These are phyloP conservation scores for Strigomonas galati DNA, from an alignment of 208 protist species.

Conservation along the genomic window DNA sequence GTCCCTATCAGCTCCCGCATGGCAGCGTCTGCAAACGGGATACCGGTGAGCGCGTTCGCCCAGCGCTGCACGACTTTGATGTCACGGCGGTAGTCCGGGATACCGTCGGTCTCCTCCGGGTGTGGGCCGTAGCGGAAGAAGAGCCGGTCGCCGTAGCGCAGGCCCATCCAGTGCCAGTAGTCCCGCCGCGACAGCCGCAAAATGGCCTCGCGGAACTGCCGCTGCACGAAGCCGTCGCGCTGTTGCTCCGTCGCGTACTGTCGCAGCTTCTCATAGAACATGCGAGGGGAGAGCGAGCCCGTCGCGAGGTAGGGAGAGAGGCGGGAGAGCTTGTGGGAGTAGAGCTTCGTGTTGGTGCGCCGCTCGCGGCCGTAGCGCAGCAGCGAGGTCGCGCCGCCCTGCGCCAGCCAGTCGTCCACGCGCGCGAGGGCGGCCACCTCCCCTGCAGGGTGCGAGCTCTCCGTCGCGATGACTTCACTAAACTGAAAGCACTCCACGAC, in stretches of 20 bases:
- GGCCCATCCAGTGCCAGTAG: slow-evolving; percentile 89
- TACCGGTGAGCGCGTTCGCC: slow-evolving; percentile 79
- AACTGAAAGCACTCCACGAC: slow-evolving; percentile 37
- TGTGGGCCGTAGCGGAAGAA: slow-evolving; percentile 81
- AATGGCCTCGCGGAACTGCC: slow-evolving; percentile 77
- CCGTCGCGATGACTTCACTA: slow-evolving; percentile 68
- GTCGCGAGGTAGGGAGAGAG: slow-evolving; percentile 76
- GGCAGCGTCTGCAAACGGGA: slow-evolving; percentile 86
- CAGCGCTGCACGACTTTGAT: slow-evolving; percentile 80
- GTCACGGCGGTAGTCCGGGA: slow-evolving; percentile 75
- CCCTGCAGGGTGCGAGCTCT: slow-evolving; percentile 63
- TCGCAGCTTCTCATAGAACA: slow-evolving; percentile 76
- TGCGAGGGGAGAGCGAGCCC: slow-evolving; percentile 74
- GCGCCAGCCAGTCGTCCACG: slow-evolving; percentile 61
- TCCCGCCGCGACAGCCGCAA: slow-evolving; percentile 80
- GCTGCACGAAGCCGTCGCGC: slow-evolving; percentile 71
- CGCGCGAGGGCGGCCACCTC: slow-evolving; percentile 60
- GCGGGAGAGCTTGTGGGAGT: slow-evolving; percentile 68
- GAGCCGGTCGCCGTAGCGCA: slow-evolving; percentile 76
- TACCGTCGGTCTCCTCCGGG: slow-evolving; percentile 71
- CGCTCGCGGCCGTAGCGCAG: slow-evolving; percentile 62
- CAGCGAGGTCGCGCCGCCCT: slow-evolving; percentile 66
- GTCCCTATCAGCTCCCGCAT: slow-evolving; percentile 82
- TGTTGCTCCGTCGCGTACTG: slow-evolving; percentile 40
- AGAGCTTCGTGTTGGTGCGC: slow-evolving; percentile 82